A percentile compares a stretch with the other conserved stretches of the same genome.
Evolutionary conservation across 73 alveolate species (phyloP).

Genomic region (Loxodes magnus): DNA sequence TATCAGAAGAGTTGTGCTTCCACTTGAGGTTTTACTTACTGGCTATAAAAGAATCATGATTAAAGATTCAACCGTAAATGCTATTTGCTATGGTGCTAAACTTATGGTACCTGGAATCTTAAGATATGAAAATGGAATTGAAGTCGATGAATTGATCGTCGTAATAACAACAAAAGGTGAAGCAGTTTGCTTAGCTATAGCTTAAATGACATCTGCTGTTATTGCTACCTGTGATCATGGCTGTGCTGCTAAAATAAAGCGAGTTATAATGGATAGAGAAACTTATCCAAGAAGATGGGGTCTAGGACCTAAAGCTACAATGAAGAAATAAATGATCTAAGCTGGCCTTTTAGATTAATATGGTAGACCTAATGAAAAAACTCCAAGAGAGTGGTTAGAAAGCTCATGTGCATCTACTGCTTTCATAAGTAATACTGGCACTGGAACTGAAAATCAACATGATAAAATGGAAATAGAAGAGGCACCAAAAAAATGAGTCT

Average conservation of each 20-base stretch:
- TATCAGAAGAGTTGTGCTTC: conserved; percentile 95
- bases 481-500: no score
- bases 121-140: conserved; percentile 92
- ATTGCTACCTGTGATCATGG: conserved; percentile 99
- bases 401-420: no score
- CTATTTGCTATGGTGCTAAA: conserved; percentile 99
- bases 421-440: no score
- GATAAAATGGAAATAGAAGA: no score
- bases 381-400: no score
- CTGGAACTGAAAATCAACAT: no score
- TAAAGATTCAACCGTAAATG: conserved; percentile 92
- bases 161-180: conserved; percentile 99
- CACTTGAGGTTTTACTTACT: conserved; percentile 92
- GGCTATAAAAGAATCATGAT: conserved; percentile 93
- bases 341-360: conserved; percentile 93
- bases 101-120: conserved; percentile 98
- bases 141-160: conserved; percentile 92
- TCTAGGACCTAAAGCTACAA: conserved; percentile 94
- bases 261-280: conserved; percentile 99
- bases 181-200: conserved; percentile 94
- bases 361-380: conserved; percentile 83
- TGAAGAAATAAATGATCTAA: conserved; percentile 90
- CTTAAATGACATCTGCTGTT: conserved; percentile 98
- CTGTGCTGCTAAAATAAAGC: conserved; percentile 87
- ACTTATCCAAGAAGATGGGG: conserved; percentile 99